A percentile compares a stretch with the other conserved stretches of the same genome.
Conservation (phyloP, 352 stramenopile genomes). For the Globisporangium emineosum region DNA sequence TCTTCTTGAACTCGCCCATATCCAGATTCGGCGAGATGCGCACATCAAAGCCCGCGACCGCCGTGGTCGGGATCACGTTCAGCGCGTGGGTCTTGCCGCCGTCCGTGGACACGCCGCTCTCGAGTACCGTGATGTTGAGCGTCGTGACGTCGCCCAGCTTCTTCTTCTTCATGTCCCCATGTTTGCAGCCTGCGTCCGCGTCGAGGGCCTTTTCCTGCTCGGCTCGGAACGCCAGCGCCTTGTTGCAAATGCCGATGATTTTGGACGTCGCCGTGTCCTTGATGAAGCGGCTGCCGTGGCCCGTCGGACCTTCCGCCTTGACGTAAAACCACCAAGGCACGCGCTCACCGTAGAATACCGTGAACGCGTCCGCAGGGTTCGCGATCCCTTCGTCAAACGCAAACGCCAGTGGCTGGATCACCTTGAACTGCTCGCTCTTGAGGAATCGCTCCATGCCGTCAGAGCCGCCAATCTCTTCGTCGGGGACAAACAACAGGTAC, state of each 20-base stretch:
- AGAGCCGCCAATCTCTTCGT: conserved; percentile 92
- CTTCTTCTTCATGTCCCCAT: conserved; percentile 86
- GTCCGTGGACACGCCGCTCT: conserved; percentile 80
- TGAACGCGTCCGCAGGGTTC: conserved; percentile 87
- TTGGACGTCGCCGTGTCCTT: conserved; percentile 94
- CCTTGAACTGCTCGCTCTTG: conserved; percentile 76
- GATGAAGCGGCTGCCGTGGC: conserved; percentile 94
- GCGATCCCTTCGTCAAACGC: conserved; percentile 96
- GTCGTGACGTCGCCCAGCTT: conserved; percentile 93
- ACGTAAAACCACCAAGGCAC: conserved; percentile 92
- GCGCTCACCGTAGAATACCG: conserved; percentile 96
- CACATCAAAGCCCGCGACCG: conserved; percentile 90
- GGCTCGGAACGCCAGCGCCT: conserved; percentile 85
- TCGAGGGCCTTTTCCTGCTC: conserved; percentile 86
- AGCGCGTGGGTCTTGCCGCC: conserved; percentile 83
- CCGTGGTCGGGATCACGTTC: conserved; percentile 92
- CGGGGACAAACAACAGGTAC: conserved; percentile 91
- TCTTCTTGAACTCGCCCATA: conserved; percentile 76
- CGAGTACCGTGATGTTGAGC: conserved; percentile 91
- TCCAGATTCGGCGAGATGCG: conserved; percentile 86
- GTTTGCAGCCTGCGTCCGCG: conserved; percentile 79
- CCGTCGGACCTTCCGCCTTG: conserved; percentile 72
- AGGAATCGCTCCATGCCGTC: conserved; percentile 93
- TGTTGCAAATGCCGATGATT: conserved; percentile 88
- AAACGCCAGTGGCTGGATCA: conserved; percentile 81